A percentile compares a stretch with the other conserved stretches of the same genome.
Conservation (phyloP, 2,329 filamentous ascomycete genomes). For the Pochonia chlamydosporia region DNA sequence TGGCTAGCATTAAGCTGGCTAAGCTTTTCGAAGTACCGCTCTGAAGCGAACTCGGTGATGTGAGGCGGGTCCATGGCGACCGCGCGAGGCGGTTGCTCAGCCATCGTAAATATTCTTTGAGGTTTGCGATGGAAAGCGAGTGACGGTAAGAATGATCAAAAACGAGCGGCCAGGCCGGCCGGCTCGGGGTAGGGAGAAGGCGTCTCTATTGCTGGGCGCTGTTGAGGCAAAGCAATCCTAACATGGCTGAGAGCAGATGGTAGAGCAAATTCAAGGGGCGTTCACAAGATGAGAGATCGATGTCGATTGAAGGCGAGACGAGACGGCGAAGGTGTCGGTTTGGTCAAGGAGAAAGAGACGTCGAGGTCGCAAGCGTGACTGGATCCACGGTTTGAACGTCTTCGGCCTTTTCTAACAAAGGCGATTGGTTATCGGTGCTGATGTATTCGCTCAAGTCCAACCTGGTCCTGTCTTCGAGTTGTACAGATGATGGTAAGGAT, state of each 20-base stretch:
- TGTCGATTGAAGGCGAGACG: not conserved
- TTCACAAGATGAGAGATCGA: not conserved
- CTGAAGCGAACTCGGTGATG: slow-evolving; percentile 61
- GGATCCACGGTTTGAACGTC: not conserved
- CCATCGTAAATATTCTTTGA: slow-evolving; percentile 21
- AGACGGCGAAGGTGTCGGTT: not conserved
- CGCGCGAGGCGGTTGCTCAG: slow-evolving; percentile 23
- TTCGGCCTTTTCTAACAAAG: not conserved
- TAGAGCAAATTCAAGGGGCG: not conserved
- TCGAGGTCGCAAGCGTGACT: not conserved
- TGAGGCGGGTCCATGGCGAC: slow-evolving; percentile 54
- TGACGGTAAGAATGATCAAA: slow-evolving; percentile 9
- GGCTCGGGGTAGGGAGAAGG: slow-evolving; percentile 18
- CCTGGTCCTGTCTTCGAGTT: not conserved
- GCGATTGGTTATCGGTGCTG: not conserved
- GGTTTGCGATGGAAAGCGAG: slow-evolving; percentile 14
- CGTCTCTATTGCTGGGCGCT: slow-evolving; percentile 26
- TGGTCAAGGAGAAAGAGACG: not conserved
- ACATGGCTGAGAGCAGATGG: slow-evolving; percentile 21
- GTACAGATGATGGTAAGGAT: not conserved
- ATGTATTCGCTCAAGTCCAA: not conserved
- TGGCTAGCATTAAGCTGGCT: slow-evolving; percentile 44
- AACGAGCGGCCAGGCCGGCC: slow-evolving; percentile 20
- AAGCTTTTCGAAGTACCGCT: slow-evolving; percentile 58
- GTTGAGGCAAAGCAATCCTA: slow-evolving; percentile 13